Evolutionary conservation across 2,329 filamentous ascomycete genomes (phyloP).

Genomic region (Penicillium crustosum): DNA sequence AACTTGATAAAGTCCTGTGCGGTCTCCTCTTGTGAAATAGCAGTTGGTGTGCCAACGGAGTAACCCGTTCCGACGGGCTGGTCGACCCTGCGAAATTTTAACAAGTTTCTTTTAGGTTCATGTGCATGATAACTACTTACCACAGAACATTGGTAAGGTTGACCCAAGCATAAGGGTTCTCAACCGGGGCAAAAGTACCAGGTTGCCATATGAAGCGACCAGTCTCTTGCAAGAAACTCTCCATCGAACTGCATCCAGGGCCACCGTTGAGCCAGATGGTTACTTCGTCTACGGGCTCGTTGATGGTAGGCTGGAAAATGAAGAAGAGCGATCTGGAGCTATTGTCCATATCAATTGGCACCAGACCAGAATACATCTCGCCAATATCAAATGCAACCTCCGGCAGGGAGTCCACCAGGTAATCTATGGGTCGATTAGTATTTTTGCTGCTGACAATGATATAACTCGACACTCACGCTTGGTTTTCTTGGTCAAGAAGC

Average conservation of each 20-base stretch:
- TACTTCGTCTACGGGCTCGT: constrained; percentile 45
- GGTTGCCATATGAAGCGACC: constrained; percentile 71
- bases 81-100: constrained; percentile 25
- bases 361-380: constrained; percentile 50
- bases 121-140: constrained; percentile 47
- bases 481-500: constrained; percentile 29
- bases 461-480: constrained; percentile 22
- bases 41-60: constrained; percentile 63
- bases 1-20: constrained; percentile 73
- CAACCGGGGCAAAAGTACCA: constrained; percentile 64
- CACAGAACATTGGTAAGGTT: constrained; percentile 76
- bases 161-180: constrained; percentile 72
- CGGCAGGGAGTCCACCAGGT: constrained; percentile 66
- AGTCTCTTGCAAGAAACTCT: constrained; percentile 73
- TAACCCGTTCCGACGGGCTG: constrained; percentile 64
- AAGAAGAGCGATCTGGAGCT: constrained; percentile 49
- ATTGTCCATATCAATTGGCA: constrained; percentile 55
- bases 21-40: constrained; percentile 65
- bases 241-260: constrained; percentile 58
- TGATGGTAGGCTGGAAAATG: constrained; percentile 50
- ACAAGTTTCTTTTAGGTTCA: neutral
- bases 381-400: constrained; percentile 68
- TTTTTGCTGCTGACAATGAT: neutral
- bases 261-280: constrained; percentile 55
- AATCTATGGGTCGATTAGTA: constrained; percentile 43